These are phyloP conservation scores for Leptodermis oblonga DNA, from an alignment of 257 asterid species.

Conservation along the genomic window DNA sequence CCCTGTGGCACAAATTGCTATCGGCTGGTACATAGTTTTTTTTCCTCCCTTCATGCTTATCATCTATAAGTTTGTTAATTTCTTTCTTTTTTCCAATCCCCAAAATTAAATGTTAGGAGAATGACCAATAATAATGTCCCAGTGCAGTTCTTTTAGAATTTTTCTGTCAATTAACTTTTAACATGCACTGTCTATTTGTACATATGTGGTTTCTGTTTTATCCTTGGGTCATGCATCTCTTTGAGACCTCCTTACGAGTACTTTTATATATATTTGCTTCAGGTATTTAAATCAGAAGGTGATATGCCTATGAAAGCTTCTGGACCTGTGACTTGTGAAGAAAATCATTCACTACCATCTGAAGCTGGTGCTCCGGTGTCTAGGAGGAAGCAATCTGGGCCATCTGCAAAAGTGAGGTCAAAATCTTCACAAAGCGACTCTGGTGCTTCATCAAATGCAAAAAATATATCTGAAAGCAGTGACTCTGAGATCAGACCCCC, in stretches of 20 bases:
- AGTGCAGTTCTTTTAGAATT: background rate
- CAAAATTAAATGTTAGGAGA: background rate
- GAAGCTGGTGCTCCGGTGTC: conserved; percentile 41
- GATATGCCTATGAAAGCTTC: conserved; percentile 29
- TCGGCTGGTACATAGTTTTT: conserved; percentile 42
- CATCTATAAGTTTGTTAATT: too few species aligned
- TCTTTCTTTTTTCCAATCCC: too few species aligned
- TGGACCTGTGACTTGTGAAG: conserved; percentile 39
- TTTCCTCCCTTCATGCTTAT: too few species aligned
- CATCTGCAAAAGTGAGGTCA: conserved; percentile 38
- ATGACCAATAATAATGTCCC: background rate
- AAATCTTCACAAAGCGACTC: conserved; percentile 60
- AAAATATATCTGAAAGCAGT: conserved; percentile 35
- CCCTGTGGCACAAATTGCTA: conserved; percentile 82
- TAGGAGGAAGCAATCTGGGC: conserved; percentile 41
- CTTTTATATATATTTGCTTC: conserved; percentile 28
- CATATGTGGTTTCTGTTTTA: background rate
- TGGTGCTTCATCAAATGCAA: conserved; percentile 52
- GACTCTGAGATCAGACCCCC: conserved; percentile 49
- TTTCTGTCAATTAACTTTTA: background rate
- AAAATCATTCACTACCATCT: conserved; percentile 38
- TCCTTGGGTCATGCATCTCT: background rate
- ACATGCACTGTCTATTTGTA: background rate
- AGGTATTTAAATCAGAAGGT: conserved; percentile 50
- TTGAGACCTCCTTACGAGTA: conserved; percentile 2